Conservation (phyloP, 306 rosid genomes). For the Mimosa bimucronata region DNA sequence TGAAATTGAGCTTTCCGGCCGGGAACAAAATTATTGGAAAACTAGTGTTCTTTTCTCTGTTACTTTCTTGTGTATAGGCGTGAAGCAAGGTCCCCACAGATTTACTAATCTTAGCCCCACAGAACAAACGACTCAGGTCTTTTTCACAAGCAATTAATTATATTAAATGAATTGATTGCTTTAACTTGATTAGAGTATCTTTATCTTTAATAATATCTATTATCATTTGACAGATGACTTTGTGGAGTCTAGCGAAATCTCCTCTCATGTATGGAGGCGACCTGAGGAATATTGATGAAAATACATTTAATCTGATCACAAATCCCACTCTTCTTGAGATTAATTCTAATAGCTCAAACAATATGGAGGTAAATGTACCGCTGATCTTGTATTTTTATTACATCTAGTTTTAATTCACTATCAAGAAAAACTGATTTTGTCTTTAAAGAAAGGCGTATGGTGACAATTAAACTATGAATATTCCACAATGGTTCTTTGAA, state of each 20-base stretch:
- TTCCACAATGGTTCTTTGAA: no score
- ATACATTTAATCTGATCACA: slow-evolving; percentile 51
- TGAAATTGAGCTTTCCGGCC: background rate
- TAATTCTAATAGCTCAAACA: slow-evolving; percentile 61
- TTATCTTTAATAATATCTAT: no score
- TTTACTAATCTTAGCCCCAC: slow-evolving; percentile 41
- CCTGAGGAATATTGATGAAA: slow-evolving; percentile 57
- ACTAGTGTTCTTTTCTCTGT: background rate
- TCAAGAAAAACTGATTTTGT: background rate
- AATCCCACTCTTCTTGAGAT: slow-evolving; percentile 70
- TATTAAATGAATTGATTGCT: background rate
- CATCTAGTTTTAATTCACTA: no score
- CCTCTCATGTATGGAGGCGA: slow-evolving; percentile 61
- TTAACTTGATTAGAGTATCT: background rate
- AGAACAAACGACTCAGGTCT: slow-evolving; percentile 73
- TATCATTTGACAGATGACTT: slow-evolving; percentile 27
- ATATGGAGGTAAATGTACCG: slow-evolving; percentile 59
- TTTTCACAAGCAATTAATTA: slow-evolving; percentile 18
- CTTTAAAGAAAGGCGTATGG: no score
- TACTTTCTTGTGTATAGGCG: slow-evolving; percentile 40
- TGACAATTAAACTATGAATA: no score
- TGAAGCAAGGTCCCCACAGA: slow-evolving; percentile 74
- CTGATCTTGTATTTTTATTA: background rate
- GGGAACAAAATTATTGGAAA: background rate
- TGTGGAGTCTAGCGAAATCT: slow-evolving; percentile 65